Evolutionary conservation across 2,329 filamentous ascomycete genomes (phyloP).

Genomic region (Aspergillus udagawae): DNA sequence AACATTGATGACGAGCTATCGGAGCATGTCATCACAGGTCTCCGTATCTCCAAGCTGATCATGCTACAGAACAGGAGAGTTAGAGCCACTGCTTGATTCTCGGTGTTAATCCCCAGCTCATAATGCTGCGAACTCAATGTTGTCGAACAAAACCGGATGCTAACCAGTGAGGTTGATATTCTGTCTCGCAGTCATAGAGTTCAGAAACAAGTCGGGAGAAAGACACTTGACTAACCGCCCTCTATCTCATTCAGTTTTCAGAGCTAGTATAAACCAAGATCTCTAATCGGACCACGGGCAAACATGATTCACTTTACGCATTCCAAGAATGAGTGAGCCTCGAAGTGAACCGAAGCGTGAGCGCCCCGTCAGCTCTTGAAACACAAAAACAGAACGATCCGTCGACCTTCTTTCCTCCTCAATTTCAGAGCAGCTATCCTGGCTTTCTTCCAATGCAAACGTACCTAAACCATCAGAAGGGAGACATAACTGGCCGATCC

Average conservation of each 20-base stretch:
- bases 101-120: neutral
- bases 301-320: neutral
- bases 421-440: neutral
- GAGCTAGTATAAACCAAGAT: neutral
- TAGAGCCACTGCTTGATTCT: neutral
- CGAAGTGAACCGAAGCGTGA: neutral
- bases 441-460: conserved; percentile 42
- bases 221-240: neutral
- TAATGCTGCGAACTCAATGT: neutral
- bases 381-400: neutral
- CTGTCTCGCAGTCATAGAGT: neutral
- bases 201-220: neutral
- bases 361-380: neutral
- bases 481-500: neutral
- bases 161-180: neutral
- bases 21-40: neutral
- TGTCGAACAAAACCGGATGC: neutral
- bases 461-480: conserved; percentile 32
- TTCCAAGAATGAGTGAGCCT: neutral
- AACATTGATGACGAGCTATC: neutral
- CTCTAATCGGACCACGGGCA: neutral
- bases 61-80: neutral
- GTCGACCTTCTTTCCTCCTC: neutral
- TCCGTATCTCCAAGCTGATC: neutral
- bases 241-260: neutral